These are phyloP conservation scores for Heliamphora exappendiculata DNA, from an alignment of 148 eudicot species.

Conservation along the genomic window DNA sequence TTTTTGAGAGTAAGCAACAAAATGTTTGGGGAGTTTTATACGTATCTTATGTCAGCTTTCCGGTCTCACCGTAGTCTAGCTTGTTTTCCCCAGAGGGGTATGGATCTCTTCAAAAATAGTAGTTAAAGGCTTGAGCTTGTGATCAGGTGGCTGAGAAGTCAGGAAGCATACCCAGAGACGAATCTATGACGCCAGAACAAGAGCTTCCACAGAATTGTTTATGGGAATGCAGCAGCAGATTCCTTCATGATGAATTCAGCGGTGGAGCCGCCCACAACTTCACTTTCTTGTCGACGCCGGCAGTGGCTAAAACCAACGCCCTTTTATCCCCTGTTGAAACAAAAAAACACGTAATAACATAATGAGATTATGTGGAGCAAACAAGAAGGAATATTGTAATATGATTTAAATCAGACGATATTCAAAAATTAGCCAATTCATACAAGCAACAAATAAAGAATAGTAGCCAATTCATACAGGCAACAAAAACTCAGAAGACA, in stretches of 20 bases:
- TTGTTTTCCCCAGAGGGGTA: neutral
- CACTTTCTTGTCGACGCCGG: constrained; percentile 87
- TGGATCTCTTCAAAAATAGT: constrained; percentile 2
- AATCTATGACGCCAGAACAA: neutral
- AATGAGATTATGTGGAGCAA: neutral
- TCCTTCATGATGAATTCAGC: constrained; percentile 23
- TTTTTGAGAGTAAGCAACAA: too few species aligned
- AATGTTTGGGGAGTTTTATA: too few species aligned
- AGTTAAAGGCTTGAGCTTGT: constrained; percentile 2
- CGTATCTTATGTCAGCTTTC: too few species aligned
- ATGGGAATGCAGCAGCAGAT: neutral
- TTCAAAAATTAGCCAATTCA: too few species aligned
- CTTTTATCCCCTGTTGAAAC: constrained; percentile 47
- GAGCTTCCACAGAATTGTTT: neutral
- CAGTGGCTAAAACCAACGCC: constrained; percentile 47
- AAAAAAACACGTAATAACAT: neutral
- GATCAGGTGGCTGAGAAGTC: constrained; percentile 1
- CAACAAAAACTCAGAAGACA: too few species aligned
- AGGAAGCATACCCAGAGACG: constrained; percentile 5
- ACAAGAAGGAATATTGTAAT: neutral
- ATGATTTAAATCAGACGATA: neutral
- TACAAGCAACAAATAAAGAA: too few species aligned
- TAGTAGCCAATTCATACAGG: too few species aligned
- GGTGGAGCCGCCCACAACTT: constrained; percentile 83
- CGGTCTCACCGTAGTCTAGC: neutral